Evolutionary conservation across 139 green algal genomes (phyloP).

Genomic region (Dunaliella primolecta): DNA sequence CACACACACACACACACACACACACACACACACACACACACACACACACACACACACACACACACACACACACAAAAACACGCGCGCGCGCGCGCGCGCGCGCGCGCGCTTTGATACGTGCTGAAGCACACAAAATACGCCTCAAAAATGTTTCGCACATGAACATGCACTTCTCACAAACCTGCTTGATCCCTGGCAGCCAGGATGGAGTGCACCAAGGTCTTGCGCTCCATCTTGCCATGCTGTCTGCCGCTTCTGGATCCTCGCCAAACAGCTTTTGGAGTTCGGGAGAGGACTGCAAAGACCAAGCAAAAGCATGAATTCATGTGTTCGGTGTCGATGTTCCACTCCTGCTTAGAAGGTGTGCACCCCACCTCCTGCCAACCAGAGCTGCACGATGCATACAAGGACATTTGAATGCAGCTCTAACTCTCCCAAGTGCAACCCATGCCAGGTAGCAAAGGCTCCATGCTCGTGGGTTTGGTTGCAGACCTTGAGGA

Average conservation of each 20-base stretch:
- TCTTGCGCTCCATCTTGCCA: constrained; percentile 69
- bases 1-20: too few relatives aligned
- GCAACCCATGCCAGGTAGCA: neutral
- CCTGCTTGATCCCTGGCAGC: constrained; percentile 52
- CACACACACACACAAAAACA: too few relatives aligned
- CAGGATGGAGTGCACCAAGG: constrained; percentile 70
- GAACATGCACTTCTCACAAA: too few relatives aligned
- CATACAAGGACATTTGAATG: neutral
- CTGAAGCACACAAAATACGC: neutral
- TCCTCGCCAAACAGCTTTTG: constrained; percentile 57
- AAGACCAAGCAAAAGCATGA: neutral
- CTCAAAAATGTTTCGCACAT: neutral
- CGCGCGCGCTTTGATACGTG: neutral
- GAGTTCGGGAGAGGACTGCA: constrained; percentile 56
- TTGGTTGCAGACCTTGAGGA: constrained; percentile 59
- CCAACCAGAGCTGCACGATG: too few relatives aligned
- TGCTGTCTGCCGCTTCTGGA: constrained; percentile 34
- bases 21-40: too few relatives aligned
- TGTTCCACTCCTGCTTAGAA: neutral
- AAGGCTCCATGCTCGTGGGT: neutral
- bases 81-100: too few relatives aligned
- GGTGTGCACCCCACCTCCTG: too few relatives aligned
- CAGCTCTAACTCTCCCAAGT: neutral
- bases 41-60: too few relatives aligned
- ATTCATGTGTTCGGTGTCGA: neutral